Base-by-base conservation (phyloP, 306 rosid genomes). In the Cyamopsis tetragonoloba region DNA sequence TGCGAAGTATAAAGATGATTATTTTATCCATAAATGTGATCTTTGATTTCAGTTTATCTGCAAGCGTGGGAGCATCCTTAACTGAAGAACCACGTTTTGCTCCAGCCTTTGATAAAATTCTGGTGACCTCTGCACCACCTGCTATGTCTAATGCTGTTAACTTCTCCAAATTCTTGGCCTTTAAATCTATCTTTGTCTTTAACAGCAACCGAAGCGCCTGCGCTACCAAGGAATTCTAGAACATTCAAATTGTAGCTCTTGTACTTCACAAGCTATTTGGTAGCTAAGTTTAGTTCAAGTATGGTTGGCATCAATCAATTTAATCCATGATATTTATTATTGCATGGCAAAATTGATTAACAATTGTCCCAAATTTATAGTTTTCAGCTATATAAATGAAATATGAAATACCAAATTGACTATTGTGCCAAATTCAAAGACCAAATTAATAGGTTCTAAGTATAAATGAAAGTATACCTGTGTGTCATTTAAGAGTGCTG, bases 391-490 rank as follows among this genome's bases (percentile, higher is more conserved):
- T n/a, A n/a, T n/a, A n/a, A n/a, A n/a, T n/a, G n/a, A n/a, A n/a
- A n/a, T n/a, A n/a, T n/a, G n/a, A n/a, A n/a, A n/a, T n/a, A n/a
- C n/a, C n/a, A n/a, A n/a, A n/a, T n/a, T n/a, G n/a, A n/a, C n/a
- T n/a, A n/a, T n/a, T n/a, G n/a, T n/a, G n/a, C n/a, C n/a, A n/a
- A n/a, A n/a, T n/a, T n/a, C n/a, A n/a, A n/a, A 37, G 42, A 10
- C 9, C 6, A 37, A 37, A 10, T 1, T 6, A 34, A 34, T 34
- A 2, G 7, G 7, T 1, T 18, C 11, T 2, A 53, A 20, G n/a
- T 9, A 11, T 1, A 50, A 17, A 26, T n/a, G 6, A 6, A 38
- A 38, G 34, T 43, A 22, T 23, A 60, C 83, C 77, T 79, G 23
- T 1, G 5, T 0, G 67, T 62, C 66, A 61, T 54, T 48, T 6